Evolutionary conservation across 169 alveolate species (phyloP), one percentile per base, ranked within the genome.

Genomic region (Eimeria necatrix): DNA sequence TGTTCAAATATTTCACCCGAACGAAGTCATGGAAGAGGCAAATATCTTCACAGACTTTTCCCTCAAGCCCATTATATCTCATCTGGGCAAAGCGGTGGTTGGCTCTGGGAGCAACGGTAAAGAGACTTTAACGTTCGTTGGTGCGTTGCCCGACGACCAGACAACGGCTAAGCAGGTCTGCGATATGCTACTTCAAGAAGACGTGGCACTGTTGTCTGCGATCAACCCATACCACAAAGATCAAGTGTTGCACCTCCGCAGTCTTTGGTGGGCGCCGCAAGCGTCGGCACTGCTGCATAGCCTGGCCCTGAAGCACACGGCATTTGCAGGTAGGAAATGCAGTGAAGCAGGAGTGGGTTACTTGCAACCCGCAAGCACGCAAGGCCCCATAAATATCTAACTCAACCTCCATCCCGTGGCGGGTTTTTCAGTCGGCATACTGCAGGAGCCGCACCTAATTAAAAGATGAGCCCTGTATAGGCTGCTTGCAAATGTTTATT

Each of bases 251-350:
- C 73, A 87, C n/a, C 94, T 87, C 51, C 94, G 94, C 94, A 70
- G 56, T 16, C 94, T 87, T 12, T 87, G 94, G 94, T 87, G 94
- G 94, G 86, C 68, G 74, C 94, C 94, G 60, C 94, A 87, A 46
- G 94, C 73, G 20, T 52, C 86, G n/a, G 94, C 94, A 49, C 24
- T 87, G 52, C 85, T 87, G 22, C 94, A 70, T 59, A 70, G 86
- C 74, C n/a, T 87, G 94, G 85, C 94, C 32, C 85, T 87, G 16
- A 87, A 70, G 41, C 83, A 87, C 74, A 46, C 83, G 41, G 94
- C 94, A 20, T 87, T 68, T 52, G 85, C 86, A 20, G 94, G 86
- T 70, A 46, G 51, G 86, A 8, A 10, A 76, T n/a, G 41, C 64
- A 49, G 0, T 8, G 73, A 32, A 53, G 64, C 68, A 49, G 9